Percentiles rank a stretch among this genome's conserved stretches.
These are phyloP conservation scores for Kwoniella dendrophila DNA, from an alignment of 768 basidiomycete species.

Conservation along the genomic window DNA sequence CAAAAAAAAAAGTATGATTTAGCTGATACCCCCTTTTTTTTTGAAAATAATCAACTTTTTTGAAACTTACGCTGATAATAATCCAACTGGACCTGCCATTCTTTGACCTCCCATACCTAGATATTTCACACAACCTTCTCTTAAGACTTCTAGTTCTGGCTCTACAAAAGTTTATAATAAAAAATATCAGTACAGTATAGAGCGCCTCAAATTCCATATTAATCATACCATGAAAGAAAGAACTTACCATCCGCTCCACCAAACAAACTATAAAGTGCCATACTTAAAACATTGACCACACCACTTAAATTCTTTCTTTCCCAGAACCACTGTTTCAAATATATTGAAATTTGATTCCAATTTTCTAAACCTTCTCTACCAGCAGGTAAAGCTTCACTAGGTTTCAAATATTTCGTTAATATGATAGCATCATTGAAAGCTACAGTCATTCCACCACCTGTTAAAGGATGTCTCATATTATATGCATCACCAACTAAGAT, in stretches of 20 bases:
- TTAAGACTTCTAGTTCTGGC: slow-evolving; percentile 57
- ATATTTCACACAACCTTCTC: slow-evolving; percentile 90
- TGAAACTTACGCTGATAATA: slow-evolving; percentile 82
- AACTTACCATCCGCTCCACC: slow-evolving; percentile 79
- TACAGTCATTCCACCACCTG: slow-evolving; percentile 98
- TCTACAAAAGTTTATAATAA: slow-evolving; percentile 55
- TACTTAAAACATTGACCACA: slow-evolving; percentile 87
- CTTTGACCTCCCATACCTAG: slow-evolving; percentile 92
- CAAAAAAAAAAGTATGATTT: too few relatives aligned
- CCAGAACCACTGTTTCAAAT: slow-evolving; percentile 81
- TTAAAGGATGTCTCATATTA: slow-evolving; percentile 99
- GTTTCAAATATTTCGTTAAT: slow-evolving; percentile 67
- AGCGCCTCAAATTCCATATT: too few relatives aligned
- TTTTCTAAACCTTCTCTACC: slow-evolving; percentile 53
- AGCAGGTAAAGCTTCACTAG: slow-evolving; percentile 35
- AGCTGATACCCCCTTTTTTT: too few relatives aligned
- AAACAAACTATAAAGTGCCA: slow-evolving; percentile 92
- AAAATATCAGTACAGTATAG: slow-evolving; percentile 61
- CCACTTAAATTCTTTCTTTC: slow-evolving; percentile 75
- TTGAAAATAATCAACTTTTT: neutral
- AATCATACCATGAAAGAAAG: slow-evolving; percentile 59
- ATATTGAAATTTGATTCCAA: slow-evolving; percentile 56
- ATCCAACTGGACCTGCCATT: slow-evolving; percentile 80
- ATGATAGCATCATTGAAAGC: slow-evolving; percentile 83
- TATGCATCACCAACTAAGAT: slow-evolving; percentile 91